Conservation (phyloP, 2,329 filamentous ascomycete genomes). For the Cryphonectria parasitica region DNA sequence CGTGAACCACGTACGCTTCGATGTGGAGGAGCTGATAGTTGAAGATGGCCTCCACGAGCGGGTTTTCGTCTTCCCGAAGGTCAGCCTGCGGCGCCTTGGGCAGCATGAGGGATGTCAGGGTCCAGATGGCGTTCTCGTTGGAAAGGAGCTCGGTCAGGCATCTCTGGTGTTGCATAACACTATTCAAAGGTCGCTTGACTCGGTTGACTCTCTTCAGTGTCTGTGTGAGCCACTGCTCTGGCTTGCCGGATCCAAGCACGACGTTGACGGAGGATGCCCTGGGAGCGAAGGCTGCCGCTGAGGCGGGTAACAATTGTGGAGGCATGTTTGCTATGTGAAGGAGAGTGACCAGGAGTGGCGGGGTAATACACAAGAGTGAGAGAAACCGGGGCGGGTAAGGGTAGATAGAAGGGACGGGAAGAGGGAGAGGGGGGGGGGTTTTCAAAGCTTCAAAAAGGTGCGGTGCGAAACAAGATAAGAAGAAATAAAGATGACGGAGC, state of each 20-base stretch:
- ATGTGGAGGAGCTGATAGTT: conserved; percentile 93
- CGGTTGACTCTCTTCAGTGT: conserved; percentile 96
- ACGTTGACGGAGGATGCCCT: conserved; percentile 89
- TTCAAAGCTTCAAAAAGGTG: conserved; percentile 41
- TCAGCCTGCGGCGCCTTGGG: conserved; percentile 87
- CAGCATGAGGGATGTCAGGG: conserved; percentile 88
- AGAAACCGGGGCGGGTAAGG: conserved; percentile 27
- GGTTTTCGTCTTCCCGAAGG: conserved; percentile 79
- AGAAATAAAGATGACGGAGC: conserved; percentile 51
- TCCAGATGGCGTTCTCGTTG: conserved; percentile 90
- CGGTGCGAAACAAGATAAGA: conserved; percentile 42
- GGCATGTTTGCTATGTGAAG: conserved; percentile 65
- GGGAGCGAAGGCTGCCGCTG: conserved; percentile 93
- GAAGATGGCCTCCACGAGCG: conserved; percentile 83
- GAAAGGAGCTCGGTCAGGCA: conserved; percentile 95
- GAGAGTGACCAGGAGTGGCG: conserved; percentile 24
- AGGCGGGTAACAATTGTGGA: conserved; percentile 89
- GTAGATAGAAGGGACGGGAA: conserved; percentile 30
- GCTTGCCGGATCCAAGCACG: conserved; percentile 79
- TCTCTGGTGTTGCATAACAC: conserved; percentile 90
- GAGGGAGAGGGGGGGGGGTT: conserved; percentile 32
- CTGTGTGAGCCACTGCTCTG: conserved; percentile 95
- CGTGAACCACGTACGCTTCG: conserved; percentile 97
- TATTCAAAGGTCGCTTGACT: conserved; percentile 96
- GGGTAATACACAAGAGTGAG: conserved; percentile 24